Percentiles rank a stretch among this genome's conserved stretches.
These are phyloP conservation scores for Metarhizium sp. DNA, from an alignment of 2,329 filamentous ascomycete genomes.

Conservation along the genomic window DNA sequence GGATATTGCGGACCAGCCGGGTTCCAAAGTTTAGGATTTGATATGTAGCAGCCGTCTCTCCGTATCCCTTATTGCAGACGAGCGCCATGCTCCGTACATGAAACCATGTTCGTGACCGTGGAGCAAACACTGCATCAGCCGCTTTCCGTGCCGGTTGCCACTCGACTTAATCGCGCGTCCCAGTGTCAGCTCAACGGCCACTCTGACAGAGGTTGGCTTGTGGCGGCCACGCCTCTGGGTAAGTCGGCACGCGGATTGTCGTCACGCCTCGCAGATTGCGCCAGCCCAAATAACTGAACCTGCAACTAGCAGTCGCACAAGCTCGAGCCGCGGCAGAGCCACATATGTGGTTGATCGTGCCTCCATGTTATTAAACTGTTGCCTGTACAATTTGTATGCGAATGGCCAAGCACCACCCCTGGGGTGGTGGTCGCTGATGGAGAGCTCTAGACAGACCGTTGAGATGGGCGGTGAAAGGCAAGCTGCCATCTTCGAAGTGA, in stretches of 20 bases:
- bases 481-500: too few relatives aligned
- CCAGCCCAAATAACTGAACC: too few relatives aligned
- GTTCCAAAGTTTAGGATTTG: background rate
- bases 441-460: too few relatives aligned
- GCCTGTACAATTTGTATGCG: too few relatives aligned
- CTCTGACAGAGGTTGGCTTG: background rate
- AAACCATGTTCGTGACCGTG: background rate
- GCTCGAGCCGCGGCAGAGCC: too few relatives aligned
- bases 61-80: too few relatives aligned
- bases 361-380: too few relatives aligned
- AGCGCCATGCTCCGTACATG: background rate
- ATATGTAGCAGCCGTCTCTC: background rate
- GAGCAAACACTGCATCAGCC: background rate
- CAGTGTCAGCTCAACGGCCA: background rate
- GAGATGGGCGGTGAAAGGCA: too few relatives aligned
- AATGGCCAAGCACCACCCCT: too few relatives aligned
- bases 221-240: slow-evolving; percentile 10
- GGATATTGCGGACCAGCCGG: background rate
- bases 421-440: too few relatives aligned
- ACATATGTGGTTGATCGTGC: too few relatives aligned
- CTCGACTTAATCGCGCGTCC: background rate
- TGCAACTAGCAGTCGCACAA: too few relatives aligned
- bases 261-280: background rate
- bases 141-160: background rate
- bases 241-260: background rate